Conservation (phyloP, 192 early-diverging fungal genomes). For the Coemansia sp. region DNA sequence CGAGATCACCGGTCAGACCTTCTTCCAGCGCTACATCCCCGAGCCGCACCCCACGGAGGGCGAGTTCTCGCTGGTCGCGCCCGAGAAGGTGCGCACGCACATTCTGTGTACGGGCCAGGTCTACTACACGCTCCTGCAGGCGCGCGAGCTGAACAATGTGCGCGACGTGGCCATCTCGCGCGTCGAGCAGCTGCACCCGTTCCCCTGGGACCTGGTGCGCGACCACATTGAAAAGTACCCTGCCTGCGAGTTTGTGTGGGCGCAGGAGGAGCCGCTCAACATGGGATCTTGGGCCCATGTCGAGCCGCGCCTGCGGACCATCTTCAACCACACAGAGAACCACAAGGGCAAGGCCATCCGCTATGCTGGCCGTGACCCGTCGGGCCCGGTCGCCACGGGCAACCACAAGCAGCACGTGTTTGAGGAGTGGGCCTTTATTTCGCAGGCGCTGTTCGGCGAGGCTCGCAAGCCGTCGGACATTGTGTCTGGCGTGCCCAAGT, state of each 20-base stretch:
- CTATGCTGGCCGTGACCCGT: slow-evolving; percentile 84
- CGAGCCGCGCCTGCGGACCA: slow-evolving; percentile 78
- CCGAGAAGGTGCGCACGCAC: slow-evolving; percentile 85
- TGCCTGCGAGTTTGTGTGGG: slow-evolving; percentile 87
- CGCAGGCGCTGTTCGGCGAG: slow-evolving; percentile 66
- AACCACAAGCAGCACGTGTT: slow-evolving; percentile 91
- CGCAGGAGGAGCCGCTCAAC: slow-evolving; percentile 95
- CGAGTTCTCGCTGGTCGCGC: slow-evolving; percentile 61
- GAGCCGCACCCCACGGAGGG: slow-evolving; percentile 73
- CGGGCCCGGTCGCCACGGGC: slow-evolving; percentile 87
- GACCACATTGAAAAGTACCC: slow-evolving; percentile 85
- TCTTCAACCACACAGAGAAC: slow-evolving; percentile 65
- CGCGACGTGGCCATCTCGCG: slow-evolving; percentile 86
- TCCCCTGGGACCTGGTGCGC: slow-evolving; percentile 90
- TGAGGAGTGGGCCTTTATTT: slow-evolving; percentile 69
- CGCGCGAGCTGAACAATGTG: slow-evolving; percentile 87
- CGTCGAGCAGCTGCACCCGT: slow-evolving; percentile 90
- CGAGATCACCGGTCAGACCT: slow-evolving; percentile 75
- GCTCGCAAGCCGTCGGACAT: slow-evolving; percentile 60
- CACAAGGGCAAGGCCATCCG: slow-evolving; percentile 57
- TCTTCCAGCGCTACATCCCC: slow-evolving; percentile 90
- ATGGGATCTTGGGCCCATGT: slow-evolving; percentile 88
- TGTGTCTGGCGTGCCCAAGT: slow-evolving; percentile 67
- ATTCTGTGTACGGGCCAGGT: slow-evolving; percentile 97
- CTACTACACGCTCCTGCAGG: slow-evolving; percentile 86